Evolutionary conservation across 495 filamentous ascomycete genomes (phyloP), one percentile per base, ranked within the genome.

Genomic region (Delitschia confertaspora): DNA sequence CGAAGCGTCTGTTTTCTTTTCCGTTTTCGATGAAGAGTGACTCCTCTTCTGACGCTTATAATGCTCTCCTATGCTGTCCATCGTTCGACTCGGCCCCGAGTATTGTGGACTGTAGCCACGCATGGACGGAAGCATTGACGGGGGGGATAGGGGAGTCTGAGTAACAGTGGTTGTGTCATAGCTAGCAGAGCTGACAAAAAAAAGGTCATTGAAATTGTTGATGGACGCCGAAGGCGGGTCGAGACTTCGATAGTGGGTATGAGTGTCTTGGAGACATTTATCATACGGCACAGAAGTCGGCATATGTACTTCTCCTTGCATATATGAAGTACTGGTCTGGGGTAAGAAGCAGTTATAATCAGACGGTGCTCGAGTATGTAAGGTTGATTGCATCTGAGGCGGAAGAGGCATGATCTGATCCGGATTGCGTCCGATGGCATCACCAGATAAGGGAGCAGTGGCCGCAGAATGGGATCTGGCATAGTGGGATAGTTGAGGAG

Each of bases 51-150:
- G 51, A 20, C 45, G 40, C 13, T 45, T 47, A 29, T 39, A 24
- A 7, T 18, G 17, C 3, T 49, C 44, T 17, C 14, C 23, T 1
- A 36, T 19, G 45, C 11, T 42, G 46, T 4, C 51, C 35, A 24
- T 33, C 30, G 42, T 17, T 21, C 14, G 35, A 13, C 16, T 17
- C 9, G 21, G 13, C n/a, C 22, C 9, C 3, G 42, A 10, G 24
- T 31, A 17, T 33, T 35, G 31, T 33, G 29, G 14, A 29, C 25
- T 14, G 7, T 17, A 8, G n/a, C 42, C 26, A 7, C 47, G 46
- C 11, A 31, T 40, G 1, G 53, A 48, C n/a, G 53, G 53, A 6
- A 37, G 53, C 53, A 56, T 56, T 2, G 53, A 30, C 2, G 52
- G 46, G 3, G 52, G 47, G 6, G 51, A 49, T 3, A 43, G 31